phyloP scores from a whole-genome alignment of 2,329 filamentous ascomycete genomes.

The Fusarium dlaminii region DNA sequence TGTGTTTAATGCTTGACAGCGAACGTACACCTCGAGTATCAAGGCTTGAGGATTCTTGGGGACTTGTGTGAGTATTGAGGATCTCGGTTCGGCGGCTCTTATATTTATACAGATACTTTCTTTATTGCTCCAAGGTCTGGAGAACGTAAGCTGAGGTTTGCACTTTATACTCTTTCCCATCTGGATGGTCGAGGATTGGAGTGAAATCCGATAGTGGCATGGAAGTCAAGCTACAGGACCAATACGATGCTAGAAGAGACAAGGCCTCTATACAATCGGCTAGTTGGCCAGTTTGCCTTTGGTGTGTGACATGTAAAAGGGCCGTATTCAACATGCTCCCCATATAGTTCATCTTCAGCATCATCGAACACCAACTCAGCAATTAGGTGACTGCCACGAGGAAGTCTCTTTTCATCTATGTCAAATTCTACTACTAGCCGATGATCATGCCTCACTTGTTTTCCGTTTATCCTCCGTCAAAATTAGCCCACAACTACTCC shows the following conservation, averaged over 20 bases:
- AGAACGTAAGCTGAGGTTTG: neutral
- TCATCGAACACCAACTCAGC: neutral
- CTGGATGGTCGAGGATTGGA: fast-evolving
- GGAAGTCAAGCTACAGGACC: neutral
- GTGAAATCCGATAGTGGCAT: neutral
- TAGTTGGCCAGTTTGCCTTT: fast-evolving
- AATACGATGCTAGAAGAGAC: neutral
- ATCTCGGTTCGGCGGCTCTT: neutral
- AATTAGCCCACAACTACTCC: neutral
- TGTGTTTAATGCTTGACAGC: neutral
- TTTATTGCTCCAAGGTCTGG: neutral
- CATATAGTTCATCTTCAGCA: neutral
- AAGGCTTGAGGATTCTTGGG: neutral
- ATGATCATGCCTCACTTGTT: neutral
- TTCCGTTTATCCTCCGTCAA: neutral
- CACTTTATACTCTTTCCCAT: neutral
- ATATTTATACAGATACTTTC: neutral
- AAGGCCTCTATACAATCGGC: fast-evolving
- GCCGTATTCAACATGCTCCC: neutral
- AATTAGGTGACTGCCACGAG: neutral
- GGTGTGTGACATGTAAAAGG: too few species aligned
- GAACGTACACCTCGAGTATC: neutral
- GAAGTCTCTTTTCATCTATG: neutral
- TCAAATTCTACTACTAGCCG: neutral
- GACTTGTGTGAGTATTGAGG: neutral